Evolutionary conservation across 2,329 filamentous ascomycete species (phyloP), one percentile per base, ranked within the genome.

Genomic region (Grosmannia clavigera): DNA sequence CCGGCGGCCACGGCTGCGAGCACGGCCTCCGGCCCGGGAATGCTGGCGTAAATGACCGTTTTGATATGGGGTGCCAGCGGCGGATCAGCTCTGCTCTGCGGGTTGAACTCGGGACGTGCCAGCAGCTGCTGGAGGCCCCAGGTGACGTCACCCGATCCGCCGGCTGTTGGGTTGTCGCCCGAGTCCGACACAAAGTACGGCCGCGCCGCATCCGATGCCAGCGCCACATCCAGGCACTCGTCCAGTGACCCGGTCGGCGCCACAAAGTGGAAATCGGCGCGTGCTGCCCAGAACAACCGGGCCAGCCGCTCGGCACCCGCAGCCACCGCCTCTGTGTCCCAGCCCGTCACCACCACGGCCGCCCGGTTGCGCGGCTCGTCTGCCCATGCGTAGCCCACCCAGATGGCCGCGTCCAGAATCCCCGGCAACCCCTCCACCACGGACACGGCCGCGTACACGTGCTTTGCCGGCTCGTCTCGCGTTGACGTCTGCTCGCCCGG

Each of bases 331-430:
- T 66, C 62, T 57, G 71, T 63, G 53, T 79, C 71, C 78, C 78
- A 80, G 12, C 79, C 79, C 0, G 78, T 81, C 0, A 78, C 77
- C 5, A 81, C 72, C 3, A 81, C 72, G 2, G 68, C 75, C 0
- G 78, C 79, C 7, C 75, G 72, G 61, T 81, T 79, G 25, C 79
- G 72, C 27, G 76, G 77, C 65, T 80, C 78, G 61, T 81, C 79
- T 0, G 79, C 79, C 79, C 79, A 81, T 0, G 78, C 75, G 63
- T 81, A 81, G 2, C 79, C 79, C 0, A 81, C 78, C 78, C 79
- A 81, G 33, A 81, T 73, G 0, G 77, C 77, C 0, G 78, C 78
- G 64, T 81, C 79, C 14, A 80, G 67, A 1, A 81, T 69, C 0
- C 73, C 75, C 0, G 71, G 64, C 10, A 63, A 61, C 0, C 69